Evolutionary conservation across 1,139 yeast species (phyloP), one percentile per base, ranked within the genome.

Genomic region (Williopsis jadinii): DNA sequence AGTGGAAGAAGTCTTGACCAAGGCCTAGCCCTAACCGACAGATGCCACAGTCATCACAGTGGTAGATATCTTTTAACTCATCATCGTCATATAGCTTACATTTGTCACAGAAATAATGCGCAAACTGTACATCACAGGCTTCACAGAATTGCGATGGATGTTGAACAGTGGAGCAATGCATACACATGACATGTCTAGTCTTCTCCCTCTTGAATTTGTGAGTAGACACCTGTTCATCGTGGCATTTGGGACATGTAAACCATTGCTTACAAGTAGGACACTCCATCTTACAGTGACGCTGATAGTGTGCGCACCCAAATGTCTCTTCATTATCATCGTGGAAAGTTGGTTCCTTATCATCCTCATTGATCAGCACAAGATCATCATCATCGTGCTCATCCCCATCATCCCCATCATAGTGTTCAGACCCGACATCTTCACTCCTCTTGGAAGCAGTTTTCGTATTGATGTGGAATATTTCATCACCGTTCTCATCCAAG

Each of bases 41-140:
- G 41, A 90, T 86, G 0, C 95, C 96, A 67, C 97, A 90, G 52
- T 82, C 84, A 50, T 80, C 85, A 60, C 97, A 90, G 59, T 90
- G 97, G 59, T 88, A 90, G 27, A 90, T 88, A 47, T 83, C 83
- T 56, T 87, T 87, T 35, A 71, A 67, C 12, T 80, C 74, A 55
- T 87, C 95, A 56, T 87, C 84, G 57, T 86, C 96, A 69, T 84
- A 90, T 31, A 90, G 70, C 46, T 80, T 80, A 65, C 97, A 90
- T 40, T 70, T 75, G 11, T 66, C 67, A 61, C 97, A 90, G 58
- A 77, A 86, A 59, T 90, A 88, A 43, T 74, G 68, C 14, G 95
- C 88, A 58, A 88, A 68, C 41, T 75, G 76, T 37, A 63, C 66
- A 38, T 73, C 77, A 64, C 97, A 88, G 39, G 59, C 70, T 32